phyloP scores from a whole-genome alignment of 352 stramenopile genomes.

The Phytopythium cucurbitacearum region DNA sequence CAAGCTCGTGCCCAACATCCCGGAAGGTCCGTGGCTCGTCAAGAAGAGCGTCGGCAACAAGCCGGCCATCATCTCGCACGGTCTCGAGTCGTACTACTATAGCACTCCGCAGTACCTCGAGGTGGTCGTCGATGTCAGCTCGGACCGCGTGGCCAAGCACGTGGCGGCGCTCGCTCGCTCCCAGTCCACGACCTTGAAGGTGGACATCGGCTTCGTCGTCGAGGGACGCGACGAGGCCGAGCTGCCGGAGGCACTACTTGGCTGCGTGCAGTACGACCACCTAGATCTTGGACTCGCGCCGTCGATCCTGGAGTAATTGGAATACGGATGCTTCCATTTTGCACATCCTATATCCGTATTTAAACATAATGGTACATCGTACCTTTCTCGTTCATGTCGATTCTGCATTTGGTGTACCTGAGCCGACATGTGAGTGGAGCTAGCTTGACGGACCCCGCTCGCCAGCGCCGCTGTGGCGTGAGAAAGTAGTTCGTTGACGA shows the following conservation, averaged over 20 bases:
- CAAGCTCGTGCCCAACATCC: constrained; percentile 77
- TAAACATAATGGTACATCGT: not conserved
- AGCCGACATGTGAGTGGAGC: constrained; percentile 13
- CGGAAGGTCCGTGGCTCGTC: constrained; percentile 77
- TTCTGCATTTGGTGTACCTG: constrained; percentile 7
- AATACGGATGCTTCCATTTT: not conserved
- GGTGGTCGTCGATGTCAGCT: constrained; percentile 73
- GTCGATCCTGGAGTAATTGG: constrained; percentile 31
- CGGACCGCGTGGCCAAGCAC: constrained; percentile 68
- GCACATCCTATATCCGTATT: not conserved
- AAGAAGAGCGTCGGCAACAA: constrained; percentile 78
- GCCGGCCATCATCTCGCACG: constrained; percentile 70
- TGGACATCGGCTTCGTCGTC: constrained; percentile 80
- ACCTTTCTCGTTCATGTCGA: constrained; percentile 4
- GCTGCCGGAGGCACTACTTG: constrained; percentile 75
- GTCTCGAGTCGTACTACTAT: constrained; percentile 59
- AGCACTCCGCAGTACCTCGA: constrained; percentile 64
- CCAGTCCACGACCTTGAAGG: constrained; percentile 54
- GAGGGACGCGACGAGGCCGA: constrained; percentile 66
- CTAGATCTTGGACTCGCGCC: constrained; percentile 59
- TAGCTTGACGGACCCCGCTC: too few species aligned
- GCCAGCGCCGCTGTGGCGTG: too few species aligned
- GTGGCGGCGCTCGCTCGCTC: constrained; percentile 73
- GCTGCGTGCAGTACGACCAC: constrained; percentile 75
- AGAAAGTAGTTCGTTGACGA: too few species aligned